Base-by-base conservation (phyloP, 139 green algal genomes). In the Nannochloris sp. region DNA sequence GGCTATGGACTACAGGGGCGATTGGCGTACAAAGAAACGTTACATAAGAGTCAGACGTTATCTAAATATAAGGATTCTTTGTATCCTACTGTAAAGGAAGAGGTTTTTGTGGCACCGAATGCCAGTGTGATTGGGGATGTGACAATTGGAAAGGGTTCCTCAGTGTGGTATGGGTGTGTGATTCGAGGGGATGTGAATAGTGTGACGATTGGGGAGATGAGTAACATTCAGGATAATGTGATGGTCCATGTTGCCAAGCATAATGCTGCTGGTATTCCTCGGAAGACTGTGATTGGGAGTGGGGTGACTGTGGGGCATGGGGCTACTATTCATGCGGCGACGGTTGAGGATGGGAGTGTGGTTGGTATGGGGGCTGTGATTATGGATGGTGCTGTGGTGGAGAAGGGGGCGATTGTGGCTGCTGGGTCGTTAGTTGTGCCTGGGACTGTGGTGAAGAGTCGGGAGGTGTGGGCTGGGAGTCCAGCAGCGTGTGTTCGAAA, bases 121-220 rank as follows among this genome's bases (percentile, higher is more conserved):
- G 90, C 92, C 3, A 87, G 72, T 5, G 72, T 98, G 18, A 81
- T 97, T 18, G 92, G 92, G n/a, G 81, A 95, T 61, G 92, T 98
- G 4, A 88, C 72, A 9, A 66, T 98, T 14, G 85, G 89, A 24
- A 72, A 80, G 11, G 73, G 75, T 6, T 82, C 78, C 0, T 91
- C 84, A 4, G 75, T 98, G 7, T 97, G 89, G 89, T 96, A 98
- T 71, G 85, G 85, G 2, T 81, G 86, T 2, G 75, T 96, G 1
- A 57, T 98, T 16, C 61, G 92, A 71, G 91, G 84, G 11, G 92
- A 98, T 66, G 89, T 98, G 14, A 96, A 95, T 74, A 67, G 62
- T 62, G 90, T 98, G 31, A 65, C 48, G 2, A 69, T 98, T 3
- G 91, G 89, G 8, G 66, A 76, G 27, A 87, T 83, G 65, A 92